phyloP scores from a whole-genome alignment of 306 rosid species.

The Abrus pulchellus region DNA sequence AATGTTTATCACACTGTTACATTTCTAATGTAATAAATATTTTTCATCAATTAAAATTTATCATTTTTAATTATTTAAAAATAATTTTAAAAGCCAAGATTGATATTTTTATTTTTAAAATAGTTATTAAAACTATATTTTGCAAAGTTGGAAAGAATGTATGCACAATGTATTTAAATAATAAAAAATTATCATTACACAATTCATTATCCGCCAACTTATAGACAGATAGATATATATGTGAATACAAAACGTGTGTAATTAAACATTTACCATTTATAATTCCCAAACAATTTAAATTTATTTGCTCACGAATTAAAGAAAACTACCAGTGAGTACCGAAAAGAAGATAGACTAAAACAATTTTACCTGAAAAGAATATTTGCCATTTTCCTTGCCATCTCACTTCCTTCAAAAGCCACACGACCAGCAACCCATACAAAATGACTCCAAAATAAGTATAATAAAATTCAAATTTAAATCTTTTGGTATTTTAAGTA shows the following conservation, averaged over 20 bases:
- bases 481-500: no score
- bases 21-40: no score
- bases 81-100: no score
- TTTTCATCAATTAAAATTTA: no score
- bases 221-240: neutral
- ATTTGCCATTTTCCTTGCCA: neutral
- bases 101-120: no score
- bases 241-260: neutral
- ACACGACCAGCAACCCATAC: conserved; percentile 12
- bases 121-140: no score
- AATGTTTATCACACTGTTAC: no score
- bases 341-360: conserved; percentile 22
- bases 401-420: conserved; percentile 15
- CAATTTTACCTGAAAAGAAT: conserved; percentile 12
- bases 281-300: neutral
- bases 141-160: no score
- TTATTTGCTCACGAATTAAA: neutral
- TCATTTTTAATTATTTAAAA: no score
- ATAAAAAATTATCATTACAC: neutral
- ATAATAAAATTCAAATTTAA: neutral
- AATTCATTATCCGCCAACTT: neutral
- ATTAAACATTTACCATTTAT: neutral
- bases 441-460: conserved; percentile 13
- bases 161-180: neutral
- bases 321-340: neutral